Percentiles rank a stretch among this genome's conserved stretches.
Evolutionary conservation across 2,329 filamentous ascomycete species (phyloP).

Genomic region (Verticillium zaregamsianum): DNA sequence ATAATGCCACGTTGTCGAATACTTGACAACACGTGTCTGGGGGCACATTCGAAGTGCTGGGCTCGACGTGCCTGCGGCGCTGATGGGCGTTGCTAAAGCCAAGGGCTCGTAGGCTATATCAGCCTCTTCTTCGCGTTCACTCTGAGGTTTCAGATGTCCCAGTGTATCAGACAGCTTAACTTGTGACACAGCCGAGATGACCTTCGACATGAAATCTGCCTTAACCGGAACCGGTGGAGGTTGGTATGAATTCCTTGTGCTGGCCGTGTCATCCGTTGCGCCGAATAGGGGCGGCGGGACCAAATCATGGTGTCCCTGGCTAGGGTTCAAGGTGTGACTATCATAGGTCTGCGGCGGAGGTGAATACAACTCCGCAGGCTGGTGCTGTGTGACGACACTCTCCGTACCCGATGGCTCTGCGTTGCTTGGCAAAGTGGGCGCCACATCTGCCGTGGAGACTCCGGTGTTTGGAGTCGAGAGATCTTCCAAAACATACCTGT

Average conservation of each 20-base stretch:
- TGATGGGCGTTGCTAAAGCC: not conserved
- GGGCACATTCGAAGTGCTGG: conserved; percentile 17
- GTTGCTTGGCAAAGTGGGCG: not conserved
- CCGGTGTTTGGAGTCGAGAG: not conserved
- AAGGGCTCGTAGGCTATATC: not conserved
- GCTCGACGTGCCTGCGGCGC: not conserved
- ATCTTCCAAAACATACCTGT: not conserved
- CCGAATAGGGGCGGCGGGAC: not conserved
- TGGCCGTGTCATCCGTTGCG: not conserved
- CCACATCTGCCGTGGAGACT: not conserved
- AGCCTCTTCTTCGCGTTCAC: not conserved
- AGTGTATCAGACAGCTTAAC: not conserved
- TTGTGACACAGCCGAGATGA: not conserved
- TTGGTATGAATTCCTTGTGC: not conserved
- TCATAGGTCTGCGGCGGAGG: not conserved
- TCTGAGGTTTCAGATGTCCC: not conserved
- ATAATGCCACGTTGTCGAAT: conserved; percentile 27
- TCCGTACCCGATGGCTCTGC: not conserved
- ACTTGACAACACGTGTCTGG: conserved; percentile 19
- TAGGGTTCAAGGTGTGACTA: too few species aligned
- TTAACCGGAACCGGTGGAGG: not conserved
- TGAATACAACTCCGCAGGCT: not conserved
- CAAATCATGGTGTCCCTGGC: not conserved
- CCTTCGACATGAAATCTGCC: not conserved
- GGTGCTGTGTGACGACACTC: not conserved